These are phyloP conservation scores for Stephanodiscus minutulus DNA, from an alignment of 108 stramenopile genomes.

Conservation along the genomic window DNA sequence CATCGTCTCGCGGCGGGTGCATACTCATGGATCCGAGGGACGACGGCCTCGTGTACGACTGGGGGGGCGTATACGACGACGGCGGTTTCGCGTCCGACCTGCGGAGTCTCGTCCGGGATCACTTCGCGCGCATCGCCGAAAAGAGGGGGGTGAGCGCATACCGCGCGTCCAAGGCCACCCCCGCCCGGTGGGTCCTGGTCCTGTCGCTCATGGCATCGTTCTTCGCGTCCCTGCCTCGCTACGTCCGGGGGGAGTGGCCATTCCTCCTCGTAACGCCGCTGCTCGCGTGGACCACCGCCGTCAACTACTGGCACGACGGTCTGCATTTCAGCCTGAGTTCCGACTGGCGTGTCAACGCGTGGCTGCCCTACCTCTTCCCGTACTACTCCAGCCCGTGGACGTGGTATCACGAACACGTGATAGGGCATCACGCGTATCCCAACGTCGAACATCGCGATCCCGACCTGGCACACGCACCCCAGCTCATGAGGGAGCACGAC, in stretches of 20 bases:
- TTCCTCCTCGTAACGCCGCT: constrained; percentile 51
- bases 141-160: constrained; percentile 31
- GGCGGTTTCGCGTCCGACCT: constrained; percentile 51
- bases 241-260: constrained; percentile 38
- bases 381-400: constrained; percentile 53
- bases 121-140: constrained; percentile 50
- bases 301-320: constrained; percentile 62
- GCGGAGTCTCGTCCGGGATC: constrained; percentile 23
- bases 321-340: constrained; percentile 52
- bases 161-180: constrained; percentile 55
- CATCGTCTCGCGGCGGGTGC: constrained; percentile 2
- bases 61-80: constrained; percentile 49
- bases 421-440: constrained; percentile 62
- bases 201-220: constrained; percentile 29
- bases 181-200: constrained; percentile 43
- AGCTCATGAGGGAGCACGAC: constrained; percentile 59
- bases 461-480: constrained; percentile 60
- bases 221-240: constrained; percentile 41
- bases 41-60: constrained; percentile 35
- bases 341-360: constrained; percentile 61
- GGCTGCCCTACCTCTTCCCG: constrained; percentile 55
- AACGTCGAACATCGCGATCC: constrained; percentile 62
- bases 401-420: constrained; percentile 66
- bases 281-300: constrained; percentile 48
- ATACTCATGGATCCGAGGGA: constrained; percentile 31